Evolutionary conservation across 1,139 yeast species (phyloP).

Genomic region (Kodamaea derodonti): DNA sequence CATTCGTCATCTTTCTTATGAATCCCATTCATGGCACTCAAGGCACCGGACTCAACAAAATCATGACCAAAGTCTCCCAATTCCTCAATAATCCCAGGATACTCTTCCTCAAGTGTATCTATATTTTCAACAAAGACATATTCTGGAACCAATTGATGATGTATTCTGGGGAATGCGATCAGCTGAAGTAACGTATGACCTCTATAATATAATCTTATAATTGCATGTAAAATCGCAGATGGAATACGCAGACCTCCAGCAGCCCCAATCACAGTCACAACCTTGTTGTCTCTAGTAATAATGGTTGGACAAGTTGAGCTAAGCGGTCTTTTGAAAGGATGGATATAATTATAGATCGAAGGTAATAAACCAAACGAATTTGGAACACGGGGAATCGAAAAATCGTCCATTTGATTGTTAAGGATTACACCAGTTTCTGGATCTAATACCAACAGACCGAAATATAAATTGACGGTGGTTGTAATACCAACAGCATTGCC

Average conservation of each 20-base stretch:
- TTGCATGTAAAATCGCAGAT: conserved; percentile 80
- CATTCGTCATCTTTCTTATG: conserved; percentile 17
- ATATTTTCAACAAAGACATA: conserved; percentile 54
- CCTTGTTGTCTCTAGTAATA: conserved; percentile 43
- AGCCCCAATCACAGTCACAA: conserved; percentile 78
- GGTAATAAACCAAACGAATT: conserved; percentile 84
- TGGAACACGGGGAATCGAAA: conserved; percentile 64
- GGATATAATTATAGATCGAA: conserved; percentile 71
- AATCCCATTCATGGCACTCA: conserved; percentile 44
- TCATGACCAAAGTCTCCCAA: conserved; percentile 26
- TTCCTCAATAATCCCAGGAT: conserved; percentile 12
- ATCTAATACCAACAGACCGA: conserved; percentile 83
- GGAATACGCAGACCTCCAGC: conserved; percentile 92
- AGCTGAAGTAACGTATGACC: conserved; percentile 59
- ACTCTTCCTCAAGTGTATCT: conserved; percentile 27
- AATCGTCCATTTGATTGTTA: conserved; percentile 95
- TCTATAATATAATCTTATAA: conserved; percentile 60
- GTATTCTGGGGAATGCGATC: conserved; percentile 75
- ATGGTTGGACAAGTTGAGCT: conserved; percentile 82
- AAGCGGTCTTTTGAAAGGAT: conserved; percentile 76
- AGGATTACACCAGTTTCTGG: conserved; percentile 75
- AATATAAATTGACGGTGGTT: conserved; percentile 81
- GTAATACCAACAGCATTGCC: conserved; percentile 82
- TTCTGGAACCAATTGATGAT: conserved; percentile 87
- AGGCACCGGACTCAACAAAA: conserved; percentile 32